Base-by-base conservation (phyloP, 805 yeast species). In the Spathaspora arborariae region DNA sequence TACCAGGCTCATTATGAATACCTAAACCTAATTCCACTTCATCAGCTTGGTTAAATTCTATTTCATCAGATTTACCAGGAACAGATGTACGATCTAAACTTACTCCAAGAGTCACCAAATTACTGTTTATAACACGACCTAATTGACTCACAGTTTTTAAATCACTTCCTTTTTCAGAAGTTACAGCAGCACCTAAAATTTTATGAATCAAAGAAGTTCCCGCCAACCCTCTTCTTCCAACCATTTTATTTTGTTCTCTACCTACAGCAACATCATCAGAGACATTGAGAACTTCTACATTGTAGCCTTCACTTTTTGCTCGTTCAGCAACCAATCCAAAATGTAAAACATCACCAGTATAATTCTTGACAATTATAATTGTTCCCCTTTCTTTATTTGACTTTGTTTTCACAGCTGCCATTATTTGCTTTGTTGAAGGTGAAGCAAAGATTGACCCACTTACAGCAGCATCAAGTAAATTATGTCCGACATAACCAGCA, bases 221-320 rank as follows among this genome's bases (percentile, higher is more conserved):
- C 0, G 97, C 96, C 46, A 91, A 74, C 24, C 96, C 98, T 68
- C 98, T 79, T 68, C 97, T 80, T 16, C 97, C 97, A 42, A 92
- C 97, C 73, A 87, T 79, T 18, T 88, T 90, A 59, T 94, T 92
- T 59, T 90, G 91, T 21, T 83, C 76, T 56, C 85, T 75, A n/a
- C 96, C 96, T 39, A 92, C 97, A 6, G 97, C 89, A 21, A 90
- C 96, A 63, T 91, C 98, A 61, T 91, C 98, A 39, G 89, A 86
- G 22, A 91, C 91, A 45, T 85, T 78, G 38, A 87, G 81, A 50
- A 88, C 75, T 51, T 85, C 90, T 26, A 85, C 84, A 35, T 79
- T 72, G 51, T 78, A 76, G 7, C 96, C 97, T 40, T 80, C 78
- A 16, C 85, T 83, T 60, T 84, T 84, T 22, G 96, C 92, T 55